phyloP scores from a whole-genome alignment of 495 filamentous ascomycete genomes.

The Penicillium odoratum region DNA sequence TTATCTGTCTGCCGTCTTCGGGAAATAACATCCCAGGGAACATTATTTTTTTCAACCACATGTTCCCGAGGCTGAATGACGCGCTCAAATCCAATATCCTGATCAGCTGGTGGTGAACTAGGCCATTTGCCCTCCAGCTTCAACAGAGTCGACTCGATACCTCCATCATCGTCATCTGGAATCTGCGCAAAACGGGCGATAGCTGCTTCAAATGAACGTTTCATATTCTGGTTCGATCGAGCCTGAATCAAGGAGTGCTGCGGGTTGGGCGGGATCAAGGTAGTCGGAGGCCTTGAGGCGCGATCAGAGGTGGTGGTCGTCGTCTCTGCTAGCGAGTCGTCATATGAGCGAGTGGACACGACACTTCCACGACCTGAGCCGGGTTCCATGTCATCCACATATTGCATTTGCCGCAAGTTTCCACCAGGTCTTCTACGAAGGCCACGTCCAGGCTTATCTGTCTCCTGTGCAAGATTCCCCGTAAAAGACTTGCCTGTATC shows the following conservation, averaged over 20 bases:
- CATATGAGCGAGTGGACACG: constrained; percentile 67
- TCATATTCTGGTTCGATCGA: constrained; percentile 72
- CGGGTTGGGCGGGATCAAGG: constrained; percentile 42
- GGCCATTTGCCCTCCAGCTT: constrained; percentile 88
- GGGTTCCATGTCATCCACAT: constrained; percentile 67
- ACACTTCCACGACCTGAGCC: constrained; percentile 66
- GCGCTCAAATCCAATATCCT: constrained; percentile 3
- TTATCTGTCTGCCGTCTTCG: constrained; percentile 32
- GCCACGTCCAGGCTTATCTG: constrained; percentile 49
- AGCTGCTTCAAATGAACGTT: constrained; percentile 87
- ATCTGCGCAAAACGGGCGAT: constrained; percentile 86
- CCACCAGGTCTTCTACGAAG: constrained; percentile 87
- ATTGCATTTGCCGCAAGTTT: constrained; percentile 76
- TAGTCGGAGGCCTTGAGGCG: constrained; percentile 33
- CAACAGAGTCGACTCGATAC: constrained; percentile 84
- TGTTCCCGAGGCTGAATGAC: not conserved
- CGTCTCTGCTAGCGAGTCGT: constrained; percentile 60
- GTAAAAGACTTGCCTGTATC: constrained; percentile 56
- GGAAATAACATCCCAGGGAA: constrained; percentile 18
- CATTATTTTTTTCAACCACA: not conserved
- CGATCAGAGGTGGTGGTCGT: constrained; percentile 23
- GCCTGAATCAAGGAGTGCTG: constrained; percentile 68
- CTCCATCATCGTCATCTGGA: constrained; percentile 91
- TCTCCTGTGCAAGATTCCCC: constrained; percentile 36
- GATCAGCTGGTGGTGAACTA: constrained; percentile 10